Evolutionary conservation across 164 flowering plant genomes (phyloP).

Genomic region (Warburgia ugandensis): DNA sequence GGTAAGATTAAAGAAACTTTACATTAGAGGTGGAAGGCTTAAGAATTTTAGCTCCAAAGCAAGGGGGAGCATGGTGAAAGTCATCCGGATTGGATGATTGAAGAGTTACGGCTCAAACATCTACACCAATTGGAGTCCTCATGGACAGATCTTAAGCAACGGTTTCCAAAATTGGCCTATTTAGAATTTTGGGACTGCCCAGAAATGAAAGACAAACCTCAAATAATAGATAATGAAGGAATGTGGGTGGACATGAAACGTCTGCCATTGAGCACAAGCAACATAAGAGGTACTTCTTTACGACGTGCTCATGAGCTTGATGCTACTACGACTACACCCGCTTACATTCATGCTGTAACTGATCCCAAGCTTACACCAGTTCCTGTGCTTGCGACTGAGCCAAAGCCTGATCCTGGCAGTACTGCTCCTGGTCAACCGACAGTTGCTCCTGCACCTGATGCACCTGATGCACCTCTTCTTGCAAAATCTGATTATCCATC

Average conservation of each 20-base stretch:
- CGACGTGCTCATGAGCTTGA: background rate
- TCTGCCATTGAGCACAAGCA: too few relatives aligned
- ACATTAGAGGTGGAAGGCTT: conserved; percentile 37
- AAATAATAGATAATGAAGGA: background rate
- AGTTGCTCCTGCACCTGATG: background rate
- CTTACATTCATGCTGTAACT: background rate
- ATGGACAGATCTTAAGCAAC: conserved; percentile 7
- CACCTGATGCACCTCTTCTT: background rate
- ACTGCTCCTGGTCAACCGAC: too few relatives aligned
- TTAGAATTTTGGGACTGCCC: conserved; percentile 11
- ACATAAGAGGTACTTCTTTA: background rate
- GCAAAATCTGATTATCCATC: too few relatives aligned
- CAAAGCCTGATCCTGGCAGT: background rate
- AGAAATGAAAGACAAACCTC: background rate
- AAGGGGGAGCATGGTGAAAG: background rate
- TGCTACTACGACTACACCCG: background rate
- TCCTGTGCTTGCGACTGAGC: background rate
- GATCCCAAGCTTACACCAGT: background rate
- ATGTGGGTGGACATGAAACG: background rate
- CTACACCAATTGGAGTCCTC: conserved; percentile 10
- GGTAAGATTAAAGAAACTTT: conserved; percentile 18
- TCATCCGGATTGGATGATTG: conserved; percentile 9
- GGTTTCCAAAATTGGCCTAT: conserved; percentile 16
- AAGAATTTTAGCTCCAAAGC: background rate
- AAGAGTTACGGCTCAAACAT: conserved; percentile 26